These are phyloP conservation scores for Globisporangium carolinianum DNA, from an alignment of 352 stramenopile genomes.

Conservation along the genomic window DNA sequence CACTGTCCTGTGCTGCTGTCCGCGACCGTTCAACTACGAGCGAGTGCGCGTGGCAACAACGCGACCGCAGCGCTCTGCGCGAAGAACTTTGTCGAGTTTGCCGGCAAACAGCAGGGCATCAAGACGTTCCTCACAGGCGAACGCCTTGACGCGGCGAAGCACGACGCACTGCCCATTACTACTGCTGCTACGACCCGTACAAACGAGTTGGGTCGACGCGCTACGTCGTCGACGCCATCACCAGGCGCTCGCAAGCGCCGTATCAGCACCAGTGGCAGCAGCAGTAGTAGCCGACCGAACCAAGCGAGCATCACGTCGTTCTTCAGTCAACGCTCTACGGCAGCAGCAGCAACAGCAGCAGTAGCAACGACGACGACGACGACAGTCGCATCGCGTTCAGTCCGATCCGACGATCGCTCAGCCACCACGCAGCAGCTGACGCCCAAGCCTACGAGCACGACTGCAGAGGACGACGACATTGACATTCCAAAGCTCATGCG, in stretches of 20 bases:
- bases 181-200: too few relatives aligned
- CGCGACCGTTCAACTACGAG: slow-evolving; percentile 28
- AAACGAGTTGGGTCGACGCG: too few relatives aligned
- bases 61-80: slow-evolving; percentile 47
- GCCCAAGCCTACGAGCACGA: too few relatives aligned
- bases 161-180: neutral
- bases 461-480: slow-evolving; percentile 2
- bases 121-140: slow-evolving; percentile 26
- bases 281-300: slow-evolving; percentile 5
- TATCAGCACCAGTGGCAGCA: neutral
- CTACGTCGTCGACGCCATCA: neutral
- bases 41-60: slow-evolving; percentile 13
- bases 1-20: slow-evolving; percentile 69
- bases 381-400: neutral
- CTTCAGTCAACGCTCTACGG: slow-evolving; percentile 15
- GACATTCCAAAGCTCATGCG: slow-evolving; percentile 11
- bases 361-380: neutral
- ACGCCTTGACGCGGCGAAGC: neutral
- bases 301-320: slow-evolving; percentile 43
- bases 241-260: neutral
- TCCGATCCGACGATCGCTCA: neutral
- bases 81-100: slow-evolving; percentile 71
- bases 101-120: slow-evolving; percentile 67
- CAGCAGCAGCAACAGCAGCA: neutral
- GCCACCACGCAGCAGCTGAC: too few relatives aligned